phyloP scores from a whole-genome alignment of 192 early-diverging fungal genomes.

The Rhizoclosmatium globosum region DNA sequence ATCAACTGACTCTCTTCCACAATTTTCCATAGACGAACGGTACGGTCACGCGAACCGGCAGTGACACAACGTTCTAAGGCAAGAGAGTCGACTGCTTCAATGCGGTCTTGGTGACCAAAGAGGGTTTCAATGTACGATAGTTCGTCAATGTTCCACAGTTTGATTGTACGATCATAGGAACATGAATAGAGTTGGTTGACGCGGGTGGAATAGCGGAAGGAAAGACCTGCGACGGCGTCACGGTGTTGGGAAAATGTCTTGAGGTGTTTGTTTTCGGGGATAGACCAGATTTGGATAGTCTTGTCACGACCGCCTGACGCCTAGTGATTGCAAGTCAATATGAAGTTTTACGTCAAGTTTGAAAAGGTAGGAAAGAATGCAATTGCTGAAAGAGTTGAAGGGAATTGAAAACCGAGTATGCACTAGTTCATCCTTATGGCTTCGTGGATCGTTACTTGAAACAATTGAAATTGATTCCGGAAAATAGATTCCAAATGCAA shows the following conservation, averaged over 20 bases:
- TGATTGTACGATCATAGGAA: constrained; percentile 92
- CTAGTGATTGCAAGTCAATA: constrained; percentile 38
- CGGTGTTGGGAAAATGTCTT: constrained; percentile 88
- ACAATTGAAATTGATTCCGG: background rate
- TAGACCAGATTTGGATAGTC: constrained; percentile 91
- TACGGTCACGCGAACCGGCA: constrained; percentile 88
- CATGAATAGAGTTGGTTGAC: constrained; percentile 84
- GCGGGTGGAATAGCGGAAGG: constrained; percentile 77
- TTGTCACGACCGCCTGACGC: constrained; percentile 92
- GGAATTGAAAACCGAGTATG: no score
- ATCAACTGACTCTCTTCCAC: constrained; percentile 93
- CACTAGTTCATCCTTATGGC: no score
- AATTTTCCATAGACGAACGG: constrained; percentile 94
- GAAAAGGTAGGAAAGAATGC: background rate
- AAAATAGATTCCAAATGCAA: background rate
- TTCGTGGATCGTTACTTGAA: background rate
- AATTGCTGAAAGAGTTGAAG: background rate
- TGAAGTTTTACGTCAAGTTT: background rate
- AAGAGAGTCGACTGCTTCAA: constrained; percentile 82
- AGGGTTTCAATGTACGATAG: constrained; percentile 75
- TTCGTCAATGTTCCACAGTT: constrained; percentile 96
- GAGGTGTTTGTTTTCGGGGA: constrained; percentile 76
- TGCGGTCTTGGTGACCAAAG: constrained; percentile 96
- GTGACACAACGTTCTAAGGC: constrained; percentile 91
- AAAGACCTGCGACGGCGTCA: constrained; percentile 85